Evolutionary conservation across 768 basidiomycete genomes (phyloP).

Genomic region (Amanita phalloides): DNA sequence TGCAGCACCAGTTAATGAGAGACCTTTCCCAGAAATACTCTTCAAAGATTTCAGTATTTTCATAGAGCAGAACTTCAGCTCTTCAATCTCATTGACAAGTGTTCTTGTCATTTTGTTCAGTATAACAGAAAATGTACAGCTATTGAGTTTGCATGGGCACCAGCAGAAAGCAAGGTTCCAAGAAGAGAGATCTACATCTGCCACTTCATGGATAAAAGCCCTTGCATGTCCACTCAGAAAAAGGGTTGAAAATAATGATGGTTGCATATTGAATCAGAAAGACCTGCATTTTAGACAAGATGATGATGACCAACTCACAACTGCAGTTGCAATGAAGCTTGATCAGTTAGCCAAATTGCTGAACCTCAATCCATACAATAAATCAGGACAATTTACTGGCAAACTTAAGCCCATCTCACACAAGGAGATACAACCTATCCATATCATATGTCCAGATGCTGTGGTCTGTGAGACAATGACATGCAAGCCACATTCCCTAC

Average conservation of each 20-base stretch:
- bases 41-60: constrained; percentile 10
- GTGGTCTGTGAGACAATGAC: background rate
- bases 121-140: constrained; percentile 10
- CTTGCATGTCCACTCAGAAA: background rate
- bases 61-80: constrained; percentile 8
- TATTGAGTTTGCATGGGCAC: constrained; percentile 10
- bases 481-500: background rate
- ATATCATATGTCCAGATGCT: constrained; percentile 1
- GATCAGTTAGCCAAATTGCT: background rate
- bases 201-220: background rate
- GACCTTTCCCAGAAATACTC: constrained; percentile 9
- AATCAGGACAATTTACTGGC: background rate
- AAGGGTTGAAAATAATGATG: background rate
- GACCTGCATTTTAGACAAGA: background rate
- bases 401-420: background rate
- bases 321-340: background rate
- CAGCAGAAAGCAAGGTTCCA: constrained; percentile 1
- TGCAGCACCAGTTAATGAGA: background rate
- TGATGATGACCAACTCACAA: background rate
- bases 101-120: constrained; percentile 10
- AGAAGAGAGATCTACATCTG: background rate
- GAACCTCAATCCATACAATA: background rate
- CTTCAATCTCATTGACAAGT: constrained; percentile 9
- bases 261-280: background rate
- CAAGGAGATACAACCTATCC: background rate